Base-by-base conservation (phyloP, 805 yeast genomes). In the Pichia deserticola region DNA sequence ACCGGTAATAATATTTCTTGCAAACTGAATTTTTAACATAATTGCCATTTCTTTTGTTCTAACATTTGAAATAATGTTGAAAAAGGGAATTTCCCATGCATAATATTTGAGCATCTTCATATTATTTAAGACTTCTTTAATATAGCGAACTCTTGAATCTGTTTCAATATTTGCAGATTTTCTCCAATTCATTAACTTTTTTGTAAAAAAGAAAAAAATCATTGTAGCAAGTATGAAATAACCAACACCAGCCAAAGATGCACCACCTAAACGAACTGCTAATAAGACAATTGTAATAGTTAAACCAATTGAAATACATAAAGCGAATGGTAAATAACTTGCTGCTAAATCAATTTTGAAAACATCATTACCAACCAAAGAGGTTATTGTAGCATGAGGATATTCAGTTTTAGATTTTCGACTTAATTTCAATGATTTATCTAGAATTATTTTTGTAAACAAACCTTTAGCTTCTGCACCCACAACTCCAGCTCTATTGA, bases 11-110 rank as follows among this genome's bases (percentile, higher is more conserved):
- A 74, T 54, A 57, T 79, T 86, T 62, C 90, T 79, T 29, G 79
- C 62, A 40, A 81, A 71, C 59, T 86, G 90, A 72, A 88, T 77
- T 47, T 68, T 71, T 54, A 81, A 74, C 51, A 90, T 75, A 45
- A 72, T 70, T 5, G 60, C 56, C 76, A 86, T 81, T 66, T 89
- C 97, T 25, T 69, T 61, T 0, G 61, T 58, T 62, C 97, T 77
- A 29, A 78, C 71, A 11, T 71, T 73, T 13, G 78, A 60, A 36
- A 90, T 75, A 47, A 75, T 69, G 10, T 73, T 64, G 48, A 74
- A 73, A 62, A 88, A 90, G 0, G 97, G 89, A 34, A 73, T 73
- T 67, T 90, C 97, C 97, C 97, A 90, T 1, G 95, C 86, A 63
- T 89, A 90, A 63, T 77, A 86, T 69, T 90, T 90, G 64, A 90